Percentiles rank a stretch among this genome's conserved stretches.
These are phyloP conservation scores for Aechmea fasciata DNA, from an alignment of 176 grass and related monocot species.

Conservation along the genomic window DNA sequence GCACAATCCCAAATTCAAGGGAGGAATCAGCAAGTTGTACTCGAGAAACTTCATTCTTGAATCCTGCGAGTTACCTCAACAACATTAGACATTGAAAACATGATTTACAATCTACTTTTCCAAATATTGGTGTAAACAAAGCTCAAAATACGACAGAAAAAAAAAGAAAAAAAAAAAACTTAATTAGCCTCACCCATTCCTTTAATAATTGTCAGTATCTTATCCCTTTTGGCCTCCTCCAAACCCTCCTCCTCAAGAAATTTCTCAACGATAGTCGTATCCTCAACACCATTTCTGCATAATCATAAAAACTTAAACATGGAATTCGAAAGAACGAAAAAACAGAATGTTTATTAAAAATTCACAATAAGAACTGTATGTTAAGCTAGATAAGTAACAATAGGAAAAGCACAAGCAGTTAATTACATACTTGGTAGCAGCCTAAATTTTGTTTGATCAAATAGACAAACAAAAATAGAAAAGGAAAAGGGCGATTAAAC, in stretches of 20 bases:
- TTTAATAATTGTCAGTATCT: conserved; percentile 65
- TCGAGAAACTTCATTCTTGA: conserved; percentile 75
- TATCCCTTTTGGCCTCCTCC: conserved; percentile 40
- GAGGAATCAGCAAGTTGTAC: conserved; percentile 28
- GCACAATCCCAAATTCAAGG: conserved; percentile 76
- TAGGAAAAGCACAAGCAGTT: neutral
- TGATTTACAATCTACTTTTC: neutral
- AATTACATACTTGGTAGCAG: neutral
- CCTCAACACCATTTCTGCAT: conserved; percentile 56
- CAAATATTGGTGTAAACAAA: neutral
- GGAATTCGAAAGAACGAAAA: neutral
- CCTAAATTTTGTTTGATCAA: neutral
- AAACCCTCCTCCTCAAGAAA: conserved; percentile 62
- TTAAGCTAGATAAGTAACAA: neutral
- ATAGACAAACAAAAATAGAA: neutral
- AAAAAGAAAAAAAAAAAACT: conserved; percentile 1
- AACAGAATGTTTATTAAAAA: neutral
- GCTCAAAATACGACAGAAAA: neutral
- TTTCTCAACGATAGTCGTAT: conserved; percentile 40
- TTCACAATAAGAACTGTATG: neutral
- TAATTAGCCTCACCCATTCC: conserved; percentile 61
- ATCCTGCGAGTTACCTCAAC: conserved; percentile 35
- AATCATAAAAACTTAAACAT: neutral
- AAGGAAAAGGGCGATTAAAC: neutral
- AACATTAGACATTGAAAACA: neutral